Evolutionary conservation across 208 protist species (phyloP).

Genomic region (Crithidia brevicula): DNA sequence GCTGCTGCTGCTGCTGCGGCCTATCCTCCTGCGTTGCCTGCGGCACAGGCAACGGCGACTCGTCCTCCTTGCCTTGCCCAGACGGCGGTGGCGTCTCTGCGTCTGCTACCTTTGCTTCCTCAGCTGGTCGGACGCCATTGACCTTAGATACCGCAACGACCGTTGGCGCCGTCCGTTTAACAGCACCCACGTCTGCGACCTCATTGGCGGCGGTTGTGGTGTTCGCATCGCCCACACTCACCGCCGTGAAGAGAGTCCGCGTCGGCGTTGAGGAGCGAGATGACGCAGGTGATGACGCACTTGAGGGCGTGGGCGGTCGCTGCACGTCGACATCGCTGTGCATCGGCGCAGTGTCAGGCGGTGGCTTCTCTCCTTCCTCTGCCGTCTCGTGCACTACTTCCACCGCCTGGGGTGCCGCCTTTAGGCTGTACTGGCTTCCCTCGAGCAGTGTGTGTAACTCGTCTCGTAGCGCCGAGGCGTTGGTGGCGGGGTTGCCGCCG

Average conservation of each 20-base stretch:
- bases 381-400: neutral
- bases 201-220: constrained; percentile 6
- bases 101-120: too few species aligned
- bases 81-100: too few species aligned
- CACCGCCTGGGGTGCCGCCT: neutral
- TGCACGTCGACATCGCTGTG: too few species aligned
- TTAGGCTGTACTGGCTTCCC: neutral
- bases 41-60: neutral
- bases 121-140: too few species aligned
- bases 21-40: neutral
- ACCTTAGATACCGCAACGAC: too few species aligned
- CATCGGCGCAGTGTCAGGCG: too few species aligned
- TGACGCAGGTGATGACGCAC: constrained; percentile 18
- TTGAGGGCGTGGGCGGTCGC: constrained; percentile 5
- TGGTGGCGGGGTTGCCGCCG: neutral
- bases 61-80: neutral
- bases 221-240: constrained; percentile 11
- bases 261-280: constrained; percentile 17
- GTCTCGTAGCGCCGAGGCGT: neutral
- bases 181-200: neutral
- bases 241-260: constrained; percentile 18
- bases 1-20: neutral
- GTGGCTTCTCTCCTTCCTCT: neutral
- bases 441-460: constrained; percentile 12
- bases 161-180: neutral